Percentiles rank a stretch among this genome's conserved stretches.
phyloP scores from a whole-genome alignment of 257 asterid genomes.

The Nicotiana tomentosiformis region DNA sequence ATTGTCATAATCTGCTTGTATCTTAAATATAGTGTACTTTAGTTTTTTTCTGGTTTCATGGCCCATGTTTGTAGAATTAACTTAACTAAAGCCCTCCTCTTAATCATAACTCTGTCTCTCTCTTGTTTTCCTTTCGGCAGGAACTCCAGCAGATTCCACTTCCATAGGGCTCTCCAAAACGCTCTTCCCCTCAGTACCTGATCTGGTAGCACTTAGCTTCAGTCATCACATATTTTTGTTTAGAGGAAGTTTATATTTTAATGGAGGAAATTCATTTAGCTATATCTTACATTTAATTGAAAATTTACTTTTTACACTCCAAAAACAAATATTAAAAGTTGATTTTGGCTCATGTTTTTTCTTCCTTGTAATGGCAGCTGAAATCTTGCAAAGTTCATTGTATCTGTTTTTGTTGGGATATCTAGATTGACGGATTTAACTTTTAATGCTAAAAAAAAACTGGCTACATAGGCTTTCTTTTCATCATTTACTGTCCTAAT shows the following conservation, averaged over 20 bases:
- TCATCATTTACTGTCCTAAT: background rate
- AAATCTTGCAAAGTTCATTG: background rate
- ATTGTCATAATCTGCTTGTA: background rate
- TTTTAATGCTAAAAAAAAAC: background rate
- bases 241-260: background rate
- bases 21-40: background rate
- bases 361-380: background rate
- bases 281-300: background rate
- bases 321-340: background rate
- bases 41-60: background rate
- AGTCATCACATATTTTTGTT: background rate
- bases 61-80: background rate
- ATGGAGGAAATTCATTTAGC: background rate
- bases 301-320: background rate
- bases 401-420: background rate
- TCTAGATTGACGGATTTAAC: background rate
- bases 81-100: background rate
- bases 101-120: background rate
- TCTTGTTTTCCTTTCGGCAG: conserved; percentile 27
- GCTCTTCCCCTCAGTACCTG: conserved; percentile 69
- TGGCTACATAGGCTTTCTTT: background rate
- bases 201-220: conserved; percentile 45
- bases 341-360: background rate
- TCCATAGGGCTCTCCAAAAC: conserved; percentile 69
- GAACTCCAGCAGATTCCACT: conserved; percentile 84